phyloP scores from a whole-genome alignment of 1,139 yeast species.

The Suhomyces bribrorum region DNA sequence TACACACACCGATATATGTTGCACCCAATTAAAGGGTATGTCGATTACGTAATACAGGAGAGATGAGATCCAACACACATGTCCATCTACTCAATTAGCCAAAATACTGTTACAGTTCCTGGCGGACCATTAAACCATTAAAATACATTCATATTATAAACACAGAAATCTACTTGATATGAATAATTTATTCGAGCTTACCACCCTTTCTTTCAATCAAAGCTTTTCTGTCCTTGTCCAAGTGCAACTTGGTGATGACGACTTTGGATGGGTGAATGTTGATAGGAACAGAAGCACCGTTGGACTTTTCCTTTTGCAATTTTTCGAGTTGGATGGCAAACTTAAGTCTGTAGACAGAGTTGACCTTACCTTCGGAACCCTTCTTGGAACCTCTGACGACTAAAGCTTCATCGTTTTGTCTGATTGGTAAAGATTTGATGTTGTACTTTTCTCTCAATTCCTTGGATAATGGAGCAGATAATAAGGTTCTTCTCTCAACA shows the following conservation, averaged over 20 bases:
- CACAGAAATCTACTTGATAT: slow-evolving; percentile 13
- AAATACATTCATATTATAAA: slow-evolving; percentile 25
- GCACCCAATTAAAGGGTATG: too few relatives aligned
- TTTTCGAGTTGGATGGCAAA: slow-evolving; percentile 96
- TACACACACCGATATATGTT: too few relatives aligned
- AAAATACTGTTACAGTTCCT: too few relatives aligned
- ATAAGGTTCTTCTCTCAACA: slow-evolving; percentile 88
- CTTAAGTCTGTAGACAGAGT: slow-evolving; percentile 99
- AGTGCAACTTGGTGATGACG: slow-evolving; percentile 96
- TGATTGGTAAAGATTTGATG: slow-evolving; percentile 94
- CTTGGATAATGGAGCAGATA: slow-evolving; percentile 99
- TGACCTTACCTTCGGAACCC: slow-evolving; percentile 98
- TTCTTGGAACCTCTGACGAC: slow-evolving; percentile 99
- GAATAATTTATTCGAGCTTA: slow-evolving; percentile 32
- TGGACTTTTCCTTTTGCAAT: slow-evolving; percentile 96
- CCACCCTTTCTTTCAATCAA: slow-evolving; percentile 94
- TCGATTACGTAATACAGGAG: too few relatives aligned
- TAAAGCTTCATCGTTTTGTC: slow-evolving; percentile 95
- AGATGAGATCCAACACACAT: too few relatives aligned
- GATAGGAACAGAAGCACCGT: slow-evolving; percentile 97
- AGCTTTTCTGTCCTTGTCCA: slow-evolving; percentile 99
- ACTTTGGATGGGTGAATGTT: slow-evolving; percentile 99
- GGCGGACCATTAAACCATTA: slow-evolving; percentile 10
- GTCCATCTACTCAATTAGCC: too few relatives aligned
- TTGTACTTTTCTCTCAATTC: slow-evolving; percentile 98